Evolutionary conservation across 352 stramenopile genomes (phyloP).

Genomic region (Elongisporangium prolatum): DNA sequence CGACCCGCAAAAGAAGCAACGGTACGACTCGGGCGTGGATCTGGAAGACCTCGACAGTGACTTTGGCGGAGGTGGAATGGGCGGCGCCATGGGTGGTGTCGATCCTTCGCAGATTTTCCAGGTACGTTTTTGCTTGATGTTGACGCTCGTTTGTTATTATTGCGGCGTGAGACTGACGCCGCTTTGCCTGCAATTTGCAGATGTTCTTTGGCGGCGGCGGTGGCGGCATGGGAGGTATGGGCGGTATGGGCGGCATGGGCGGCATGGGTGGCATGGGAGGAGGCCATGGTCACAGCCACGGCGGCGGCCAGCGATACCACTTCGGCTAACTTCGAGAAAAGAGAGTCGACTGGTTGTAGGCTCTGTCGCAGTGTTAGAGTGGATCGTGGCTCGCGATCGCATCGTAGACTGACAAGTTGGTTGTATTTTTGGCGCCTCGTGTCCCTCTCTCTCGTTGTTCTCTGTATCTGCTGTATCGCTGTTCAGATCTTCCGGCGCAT

Average conservation of each 20-base stretch:
- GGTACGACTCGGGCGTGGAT: constrained; percentile 95
- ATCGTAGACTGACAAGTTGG: background rate
- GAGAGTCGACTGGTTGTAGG: background rate
- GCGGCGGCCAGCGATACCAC: constrained; percentile 68
- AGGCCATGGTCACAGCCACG: constrained; percentile 19
- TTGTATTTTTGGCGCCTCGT: background rate
- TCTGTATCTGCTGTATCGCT: background rate
- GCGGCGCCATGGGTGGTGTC: constrained; percentile 74
- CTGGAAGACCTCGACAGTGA: constrained; percentile 92
- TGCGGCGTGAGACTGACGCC: background rate
- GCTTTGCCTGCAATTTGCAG: constrained; percentile 13
- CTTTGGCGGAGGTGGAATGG: constrained; percentile 74
- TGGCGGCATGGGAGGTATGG: constrained; percentile 47
- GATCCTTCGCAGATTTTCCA: constrained; percentile 85
- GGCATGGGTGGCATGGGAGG: constrained; percentile 26
- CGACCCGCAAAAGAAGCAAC: constrained; percentile 89
- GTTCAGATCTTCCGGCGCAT: background rate
- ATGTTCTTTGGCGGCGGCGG: constrained; percentile 77
- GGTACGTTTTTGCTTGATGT: constrained; percentile 19
- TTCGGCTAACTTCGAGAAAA: constrained; percentile 48
- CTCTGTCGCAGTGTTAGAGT: background rate
- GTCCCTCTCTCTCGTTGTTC: background rate
- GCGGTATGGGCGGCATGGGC: constrained; percentile 45
- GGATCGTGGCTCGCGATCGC: background rate
- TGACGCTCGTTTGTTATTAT: too few species aligned